Conservation (phyloP, 208 protist genomes). For the Kentomonas sorsogonicus region DNA sequence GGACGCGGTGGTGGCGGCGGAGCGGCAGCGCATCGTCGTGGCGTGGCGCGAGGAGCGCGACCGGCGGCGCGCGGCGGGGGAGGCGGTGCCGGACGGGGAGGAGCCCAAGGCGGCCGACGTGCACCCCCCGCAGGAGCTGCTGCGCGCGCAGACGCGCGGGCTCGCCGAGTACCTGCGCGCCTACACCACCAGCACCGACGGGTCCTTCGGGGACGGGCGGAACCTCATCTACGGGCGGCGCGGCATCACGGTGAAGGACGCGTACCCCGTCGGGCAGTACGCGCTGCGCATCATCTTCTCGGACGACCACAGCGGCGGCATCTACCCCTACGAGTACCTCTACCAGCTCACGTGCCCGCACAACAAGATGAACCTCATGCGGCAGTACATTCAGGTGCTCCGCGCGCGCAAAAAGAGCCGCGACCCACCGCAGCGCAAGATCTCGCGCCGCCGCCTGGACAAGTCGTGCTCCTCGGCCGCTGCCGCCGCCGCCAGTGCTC, state of each 20-base stretch:
- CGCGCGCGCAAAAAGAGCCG: slow-evolving; percentile 45
- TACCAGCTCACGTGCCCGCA: slow-evolving; percentile 44
- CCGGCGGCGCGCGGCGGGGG: not conserved
- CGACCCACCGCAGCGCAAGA: slow-evolving; percentile 53
- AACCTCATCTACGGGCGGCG: slow-evolving; percentile 75
- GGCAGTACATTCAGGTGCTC: slow-evolving; percentile 66
- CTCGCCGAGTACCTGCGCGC: slow-evolving; percentile 81
- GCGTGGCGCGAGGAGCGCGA: not conserved
- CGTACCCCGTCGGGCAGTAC: slow-evolving; percentile 80
- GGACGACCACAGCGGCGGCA: slow-evolving; percentile 74
- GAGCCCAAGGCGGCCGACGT: no score
- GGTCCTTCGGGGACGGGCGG: slow-evolving; percentile 27
- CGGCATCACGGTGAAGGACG: slow-evolving; percentile 66
- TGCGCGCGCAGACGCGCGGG: slow-evolving; percentile 41
- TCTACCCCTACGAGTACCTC: slow-evolving; percentile 85
- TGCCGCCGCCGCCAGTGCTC: not conserved
- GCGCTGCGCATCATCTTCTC: slow-evolving; percentile 82
- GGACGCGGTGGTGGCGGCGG: slow-evolving; percentile 19
- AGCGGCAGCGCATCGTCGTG: slow-evolving; percentile 5
- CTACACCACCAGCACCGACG: slow-evolving; percentile 83
- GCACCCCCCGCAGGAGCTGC: not conserved
- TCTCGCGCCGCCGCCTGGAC: slow-evolving; percentile 16
- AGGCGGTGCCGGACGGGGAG: no score
- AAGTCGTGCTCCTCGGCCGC: not conserved
- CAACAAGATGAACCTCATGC: slow-evolving; percentile 72